Evolutionary conservation across 306 rosid genomes (phyloP), one percentile per base, ranked within the genome.

Genomic region (Calophaca sinica): DNA sequence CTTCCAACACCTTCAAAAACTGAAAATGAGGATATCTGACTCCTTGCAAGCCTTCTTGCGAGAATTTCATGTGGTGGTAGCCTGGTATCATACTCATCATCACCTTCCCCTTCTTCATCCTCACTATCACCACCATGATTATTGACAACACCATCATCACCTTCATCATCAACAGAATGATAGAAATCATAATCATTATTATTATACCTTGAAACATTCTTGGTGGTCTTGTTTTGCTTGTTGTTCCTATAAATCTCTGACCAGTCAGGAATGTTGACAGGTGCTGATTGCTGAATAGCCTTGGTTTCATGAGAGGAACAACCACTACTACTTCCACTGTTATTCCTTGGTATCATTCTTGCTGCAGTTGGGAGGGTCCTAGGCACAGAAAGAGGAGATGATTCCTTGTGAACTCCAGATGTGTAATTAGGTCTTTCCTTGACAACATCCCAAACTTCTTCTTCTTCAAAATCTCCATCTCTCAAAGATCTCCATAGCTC

Each of bases 1-100:
- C 98, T 94, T 15, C 98, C 98, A 80, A 80, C 87, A 31, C 98
- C 98, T 89, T 94, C 98, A 80, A 86, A 82, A 14, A 94, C 98
- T 38, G 98, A 93, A 79, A 91, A 94, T 5, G 97, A 90, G 4
- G 98, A 91, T 44, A 89, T 94, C 38, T 87, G 88, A 72, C 85
- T 89, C 84, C 87, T 91, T 70, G 94, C 96, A 45, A 91, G 84
- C 83, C 97, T 94, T 79, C 91, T 90, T 54, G 98, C 87, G 48
- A 94, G 79, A 45, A 87, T 66, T 68, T 94, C 98, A 82, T 94
- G 98, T 13, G 98, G 98, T 3, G 98, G 97, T 4, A 87, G 68
- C 73, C 39, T 88, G 3, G 59, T 41, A 48, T 79, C 84, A 63
- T 75, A 83, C 9, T 82, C 96, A 46, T 83, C 90, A 13, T 73